These are phyloP conservation scores for Apiospora saccharicola DNA, from an alignment of 2,329 filamentous ascomycete genomes.

Conservation along the genomic window DNA sequence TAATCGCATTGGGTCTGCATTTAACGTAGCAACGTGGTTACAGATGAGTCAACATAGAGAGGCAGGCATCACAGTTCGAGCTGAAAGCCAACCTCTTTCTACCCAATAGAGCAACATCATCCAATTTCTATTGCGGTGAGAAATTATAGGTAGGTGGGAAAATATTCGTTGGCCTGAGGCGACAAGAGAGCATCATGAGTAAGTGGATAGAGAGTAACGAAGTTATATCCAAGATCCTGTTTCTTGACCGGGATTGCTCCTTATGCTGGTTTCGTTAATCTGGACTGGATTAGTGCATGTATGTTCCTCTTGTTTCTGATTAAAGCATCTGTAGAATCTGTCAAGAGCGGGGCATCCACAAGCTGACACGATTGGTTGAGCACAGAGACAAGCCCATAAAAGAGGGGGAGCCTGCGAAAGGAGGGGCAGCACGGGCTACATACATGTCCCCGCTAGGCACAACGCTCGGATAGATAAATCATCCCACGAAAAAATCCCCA, in stretches of 20 bases:
- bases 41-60: neutral
- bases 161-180: neutral
- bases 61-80: neutral
- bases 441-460: neutral
- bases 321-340: constrained; percentile 19
- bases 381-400: neutral
- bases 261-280: constrained; percentile 12
- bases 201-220: neutral
- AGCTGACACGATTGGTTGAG: neutral
- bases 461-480: constrained; percentile 20
- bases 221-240: neutral
- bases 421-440: constrained; percentile 3
- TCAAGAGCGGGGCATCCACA: neutral
- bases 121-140: neutral
- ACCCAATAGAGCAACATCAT: neutral
- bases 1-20: neutral
- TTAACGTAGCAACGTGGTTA: neutral
- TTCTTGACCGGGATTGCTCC: neutral
- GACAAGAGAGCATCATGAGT: neutral
- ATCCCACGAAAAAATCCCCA: constrained; percentile 21
- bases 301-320: constrained; percentile 17
- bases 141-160: neutral
- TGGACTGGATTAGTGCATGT: constrained; percentile 2
- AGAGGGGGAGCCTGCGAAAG: constrained; percentile 9
- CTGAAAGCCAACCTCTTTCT: neutral